phyloP scores from a whole-genome alignment of 768 basidiomycete genomes.

The Heimioporus sp. region DNA sequence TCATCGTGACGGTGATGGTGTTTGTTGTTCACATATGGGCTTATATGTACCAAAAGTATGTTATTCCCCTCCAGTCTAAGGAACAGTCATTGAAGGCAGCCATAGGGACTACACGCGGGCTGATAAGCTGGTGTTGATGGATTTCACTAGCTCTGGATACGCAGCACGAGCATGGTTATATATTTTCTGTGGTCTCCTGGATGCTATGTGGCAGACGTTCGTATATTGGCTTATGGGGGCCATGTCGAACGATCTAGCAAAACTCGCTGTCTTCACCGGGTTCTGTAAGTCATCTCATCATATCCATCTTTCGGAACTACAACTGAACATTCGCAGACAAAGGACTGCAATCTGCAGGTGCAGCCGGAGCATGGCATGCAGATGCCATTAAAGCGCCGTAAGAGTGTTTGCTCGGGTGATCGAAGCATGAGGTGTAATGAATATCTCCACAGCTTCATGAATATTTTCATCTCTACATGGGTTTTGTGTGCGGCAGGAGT shows the following conservation, averaged over 20 bases:
- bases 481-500: slow-evolving; percentile 63
- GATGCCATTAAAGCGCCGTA: slow-evolving; percentile 64
- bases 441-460: slow-evolving; percentile 48
- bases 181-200: slow-evolving; percentile 71
- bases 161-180: slow-evolving; percentile 58
- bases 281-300: slow-evolving; percentile 56
- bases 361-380: slow-evolving; percentile 68
- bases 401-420: slow-evolving; percentile 24
- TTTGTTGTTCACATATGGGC: slow-evolving; percentile 75
- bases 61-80: slow-evolving; percentile 3
- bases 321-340: slow-evolving; percentile 47
- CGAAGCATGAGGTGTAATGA: neutral
- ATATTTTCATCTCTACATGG: slow-evolving; percentile 74
- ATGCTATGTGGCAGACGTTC: slow-evolving; percentile 84
- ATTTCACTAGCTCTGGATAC: slow-evolving; percentile 57
- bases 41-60: slow-evolving; percentile 71
- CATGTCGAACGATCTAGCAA: slow-evolving; percentile 80
- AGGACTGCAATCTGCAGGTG: slow-evolving; percentile 74
- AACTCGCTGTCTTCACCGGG: slow-evolving; percentile 77
- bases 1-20: slow-evolving; percentile 57
- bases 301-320: neutral
- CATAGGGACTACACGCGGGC: slow-evolving; percentile 58
- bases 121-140: slow-evolving; percentile 50
- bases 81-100: neutral
- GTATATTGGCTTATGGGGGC: slow-evolving; percentile 84